phyloP scores from a whole-genome alignment of 2,329 filamentous ascomycete genomes.

The Paecilomyces dactylethromorphus region DNA sequence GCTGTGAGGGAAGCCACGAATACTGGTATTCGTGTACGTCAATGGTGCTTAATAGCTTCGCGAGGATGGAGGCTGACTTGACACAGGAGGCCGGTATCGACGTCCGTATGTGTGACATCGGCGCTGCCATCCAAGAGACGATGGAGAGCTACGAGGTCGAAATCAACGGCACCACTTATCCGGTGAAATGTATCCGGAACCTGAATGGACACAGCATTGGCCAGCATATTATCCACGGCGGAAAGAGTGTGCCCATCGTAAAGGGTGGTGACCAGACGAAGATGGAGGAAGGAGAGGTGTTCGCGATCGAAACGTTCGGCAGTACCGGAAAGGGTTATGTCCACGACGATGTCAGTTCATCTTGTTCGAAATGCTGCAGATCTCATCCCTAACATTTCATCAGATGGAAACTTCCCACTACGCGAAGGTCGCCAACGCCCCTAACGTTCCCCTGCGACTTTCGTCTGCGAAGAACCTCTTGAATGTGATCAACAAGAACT shows the following conservation, averaged over 20 bases:
- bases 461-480: slow-evolving; percentile 79
- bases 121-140: slow-evolving; percentile 75
- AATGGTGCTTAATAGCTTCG: neutral
- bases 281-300: slow-evolving; percentile 96
- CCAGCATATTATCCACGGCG: slow-evolving; percentile 84
- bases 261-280: slow-evolving; percentile 83
- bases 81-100: slow-evolving; percentile 81
- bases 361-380: neutral
- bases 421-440: slow-evolving; percentile 64
- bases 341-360: slow-evolving; percentile 65
- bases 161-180: slow-evolving; percentile 69
- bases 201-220: slow-evolving; percentile 86
- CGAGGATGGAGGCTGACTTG: slow-evolving; percentile 5
- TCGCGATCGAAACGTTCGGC: slow-evolving; percentile 93
- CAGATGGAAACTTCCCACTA: slow-evolving; percentile 82
- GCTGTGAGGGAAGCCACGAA: slow-evolving; percentile 65
- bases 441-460: slow-evolving; percentile 68
- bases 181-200: slow-evolving; percentile 79
- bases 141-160: slow-evolving; percentile 94
- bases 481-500: slow-evolving; percentile 92
- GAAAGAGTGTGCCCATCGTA: slow-evolving; percentile 87
- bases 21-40: slow-evolving; percentile 60
- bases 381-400: slow-evolving; percentile 5
- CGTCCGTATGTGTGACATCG: slow-evolving; percentile 79
- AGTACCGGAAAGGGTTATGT: slow-evolving; percentile 88